Percentiles rank a stretch among this genome's conserved stretches.
phyloP scores from a whole-genome alignment of 116 monocot genomes.

The Dioscorea cayenensis region DNA sequence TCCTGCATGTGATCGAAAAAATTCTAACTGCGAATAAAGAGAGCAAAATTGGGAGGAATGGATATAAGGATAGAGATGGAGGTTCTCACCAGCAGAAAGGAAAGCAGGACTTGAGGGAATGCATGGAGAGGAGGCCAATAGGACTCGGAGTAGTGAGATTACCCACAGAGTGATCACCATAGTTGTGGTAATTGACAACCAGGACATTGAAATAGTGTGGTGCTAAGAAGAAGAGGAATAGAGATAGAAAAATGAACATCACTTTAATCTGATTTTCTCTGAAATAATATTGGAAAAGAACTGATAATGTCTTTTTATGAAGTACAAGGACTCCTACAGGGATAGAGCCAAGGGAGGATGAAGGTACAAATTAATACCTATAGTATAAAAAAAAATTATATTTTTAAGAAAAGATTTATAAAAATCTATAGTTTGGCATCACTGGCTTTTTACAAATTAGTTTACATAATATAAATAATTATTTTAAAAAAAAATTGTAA shows the following conservation, averaged over 20 bases:
- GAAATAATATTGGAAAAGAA: too few relatives aligned
- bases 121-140: constrained; percentile 13
- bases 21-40: neutral
- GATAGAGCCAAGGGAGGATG: too few relatives aligned
- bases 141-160: constrained; percentile 27
- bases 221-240: neutral
- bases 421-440: too few relatives aligned
- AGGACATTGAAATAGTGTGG: neutral
- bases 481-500: too few relatives aligned
- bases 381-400: too few relatives aligned
- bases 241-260: neutral
- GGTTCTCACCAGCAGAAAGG: constrained; percentile 24
- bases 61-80: neutral
- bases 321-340: too few relatives aligned
- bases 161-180: constrained; percentile 30
- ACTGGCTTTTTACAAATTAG: too few relatives aligned
- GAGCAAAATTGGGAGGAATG: neutral
- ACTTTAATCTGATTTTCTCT: too few relatives aligned
- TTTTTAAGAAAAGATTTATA: too few relatives aligned
- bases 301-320: too few relatives aligned
- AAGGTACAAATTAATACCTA: too few relatives aligned
- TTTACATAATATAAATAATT: too few relatives aligned
- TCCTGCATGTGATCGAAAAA: neutral
- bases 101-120: constrained; percentile 23
- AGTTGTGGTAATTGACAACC: neutral